Evolutionary conservation across 176 grass and related monocot genomes (phyloP).

Genomic region (Bolboschoenus planiculmis): DNA sequence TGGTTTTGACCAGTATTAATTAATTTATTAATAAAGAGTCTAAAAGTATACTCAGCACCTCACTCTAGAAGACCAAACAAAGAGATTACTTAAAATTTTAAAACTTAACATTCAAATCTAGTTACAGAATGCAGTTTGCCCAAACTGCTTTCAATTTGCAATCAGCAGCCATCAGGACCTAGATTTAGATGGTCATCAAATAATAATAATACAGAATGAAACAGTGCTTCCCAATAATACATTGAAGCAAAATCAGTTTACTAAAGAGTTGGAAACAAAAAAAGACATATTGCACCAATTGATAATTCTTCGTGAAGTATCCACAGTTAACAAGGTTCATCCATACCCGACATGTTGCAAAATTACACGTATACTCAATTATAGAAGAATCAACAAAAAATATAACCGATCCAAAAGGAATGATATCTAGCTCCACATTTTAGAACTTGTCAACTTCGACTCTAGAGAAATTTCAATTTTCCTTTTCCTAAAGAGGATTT

Average conservation of each 20-base stretch:
- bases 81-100: not conserved
- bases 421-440: not conserved
- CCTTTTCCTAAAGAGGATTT: conserved; percentile 54
- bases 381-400: conserved; percentile 8
- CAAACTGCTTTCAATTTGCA: not conserved
- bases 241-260: not conserved
- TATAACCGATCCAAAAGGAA: not conserved
- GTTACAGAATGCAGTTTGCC: not conserved
- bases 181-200: not conserved
- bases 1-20: not conserved
- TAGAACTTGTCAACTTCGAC: not conserved
- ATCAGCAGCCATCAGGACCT: not conserved
- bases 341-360: not conserved
- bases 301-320: conserved; percentile 15
- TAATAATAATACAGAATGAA: not conserved
- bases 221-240: not conserved
- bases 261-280: not conserved
- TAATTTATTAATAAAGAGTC: not conserved
- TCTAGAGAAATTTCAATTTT: conserved; percentile 59
- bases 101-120: not conserved
- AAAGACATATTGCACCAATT: not conserved
- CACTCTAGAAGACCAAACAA: not conserved
- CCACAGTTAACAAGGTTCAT: conserved; percentile 5
- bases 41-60: not conserved
- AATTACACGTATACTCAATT: conserved; percentile 16